These are phyloP conservation scores for Lepidopterella palustris DNA, from an alignment of 495 filamentous ascomycete genomes.

Conservation along the genomic window DNA sequence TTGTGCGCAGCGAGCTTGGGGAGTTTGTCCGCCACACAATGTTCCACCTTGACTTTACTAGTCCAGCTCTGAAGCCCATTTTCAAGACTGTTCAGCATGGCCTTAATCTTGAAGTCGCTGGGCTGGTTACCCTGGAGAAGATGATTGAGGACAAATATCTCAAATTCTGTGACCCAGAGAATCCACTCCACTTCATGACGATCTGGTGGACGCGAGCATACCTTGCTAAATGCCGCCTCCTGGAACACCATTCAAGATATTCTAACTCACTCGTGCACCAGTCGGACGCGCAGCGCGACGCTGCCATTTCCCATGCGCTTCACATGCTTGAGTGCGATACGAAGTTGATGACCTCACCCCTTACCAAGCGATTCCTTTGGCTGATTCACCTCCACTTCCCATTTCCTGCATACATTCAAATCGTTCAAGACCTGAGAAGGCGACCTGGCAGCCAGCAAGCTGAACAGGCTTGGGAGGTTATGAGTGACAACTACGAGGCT, in stretches of 20 bases:
- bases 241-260: constrained; percentile 42
- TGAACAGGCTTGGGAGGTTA: constrained; percentile 41
- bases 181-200: constrained; percentile 50
- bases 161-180: constrained; percentile 42
- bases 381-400: constrained; percentile 45
- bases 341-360: constrained; percentile 43
- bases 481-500: constrained; percentile 48
- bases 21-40: constrained; percentile 43
- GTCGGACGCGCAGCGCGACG: constrained; percentile 37
- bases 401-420: constrained; percentile 46
- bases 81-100: constrained; percentile 28
- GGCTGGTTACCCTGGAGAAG: constrained; percentile 39
- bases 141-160: constrained; percentile 46
- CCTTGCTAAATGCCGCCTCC: constrained; percentile 43
- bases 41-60: constrained; percentile 48
- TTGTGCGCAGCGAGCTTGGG: constrained; percentile 45
- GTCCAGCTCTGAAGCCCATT: constrained; percentile 42
- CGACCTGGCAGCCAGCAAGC: constrained; percentile 36
- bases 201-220: constrained; percentile 44
- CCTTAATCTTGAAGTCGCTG: constrained; percentile 20
- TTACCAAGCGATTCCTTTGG: constrained; percentile 45
- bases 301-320: constrained; percentile 39
- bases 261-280: constrained; percentile 16
- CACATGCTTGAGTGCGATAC: constrained; percentile 45
- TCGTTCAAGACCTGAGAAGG: constrained; percentile 43